Evolutionary conservation across 768 basidiomycete genomes (phyloP), one percentile per base, ranked within the genome.

Genomic region (Leccinum pellstonianum): DNA sequence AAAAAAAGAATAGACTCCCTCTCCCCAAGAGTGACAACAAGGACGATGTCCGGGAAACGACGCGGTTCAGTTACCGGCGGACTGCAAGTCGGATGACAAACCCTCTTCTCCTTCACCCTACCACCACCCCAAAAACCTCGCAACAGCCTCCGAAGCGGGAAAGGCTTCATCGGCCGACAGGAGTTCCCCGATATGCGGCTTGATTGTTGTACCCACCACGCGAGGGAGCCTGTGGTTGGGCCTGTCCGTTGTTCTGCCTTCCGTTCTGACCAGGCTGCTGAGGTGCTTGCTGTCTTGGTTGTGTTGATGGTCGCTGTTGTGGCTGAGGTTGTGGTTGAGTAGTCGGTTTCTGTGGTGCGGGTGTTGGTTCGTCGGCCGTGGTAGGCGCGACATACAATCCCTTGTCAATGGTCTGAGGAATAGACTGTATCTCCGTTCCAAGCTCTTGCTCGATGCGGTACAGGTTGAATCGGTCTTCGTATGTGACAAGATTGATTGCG

Each of bases 361-460:
- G 81, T 48, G 81, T 78, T 1, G 78, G 70, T 53, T 82, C 80
- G 43, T 77, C 75, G 7, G 63, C 54, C 1, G 78, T 73, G 54
- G 80, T 77, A 1, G 95, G 96, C 9, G 95, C 90, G 57, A 99
- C 96, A 75, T 99, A 98, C 59, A 99, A 77, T 5, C 87, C 87
- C 64, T 90, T 88, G 73, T 98, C 97, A 69, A 99, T 98, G 27
- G 71, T 80, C 71, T 89, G 87, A 6, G 96, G 96, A 68, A 98
- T 98, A 12, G 96, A 90, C 69, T 91, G 89, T 66, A 99, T 98
- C 77, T 99, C 96, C 41, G 96, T 98, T 11, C 96, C 97, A 35
- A 99, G 83, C 76, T 99, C 97, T 75, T 97, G 95, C 75, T 98
- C 97, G 68, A 99, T 98, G 71, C 91, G 89, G 76, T 98, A 98